Evolutionary conservation across 2,329 filamentous ascomycete genomes (phyloP), one percentile per base, ranked within the genome.

Genomic region (Didymosphaeria variabile): DNA sequence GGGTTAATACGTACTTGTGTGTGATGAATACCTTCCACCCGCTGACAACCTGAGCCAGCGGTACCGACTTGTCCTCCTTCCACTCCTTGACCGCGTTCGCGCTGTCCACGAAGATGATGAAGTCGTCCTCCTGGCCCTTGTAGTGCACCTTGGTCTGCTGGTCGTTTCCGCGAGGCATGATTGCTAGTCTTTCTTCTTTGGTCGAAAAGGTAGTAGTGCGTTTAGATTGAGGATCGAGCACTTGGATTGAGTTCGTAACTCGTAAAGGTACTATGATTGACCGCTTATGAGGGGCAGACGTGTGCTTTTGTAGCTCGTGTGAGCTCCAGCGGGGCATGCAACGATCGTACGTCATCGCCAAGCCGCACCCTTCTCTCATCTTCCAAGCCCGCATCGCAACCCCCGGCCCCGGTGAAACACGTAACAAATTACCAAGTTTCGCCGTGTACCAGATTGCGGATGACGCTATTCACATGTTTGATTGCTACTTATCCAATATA

Each of bases 11-110:
- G 82, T 86, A 97, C 94, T 90, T 91, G 84, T 96, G 91, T 38
- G 93, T 97, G 46, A 91, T 83, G 74, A 97, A 97, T 74, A 99
- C 85, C 85, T 97, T 92, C 85, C 92, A 98, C 8, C 91, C 86
- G 60, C 90, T 92, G 58, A 98, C 86, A 59, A 99, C 94, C 73
- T 97, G 89, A 1, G 91, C 86, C 51, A 98, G 82, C 40, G 95
- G 91, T 32, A 95, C 83, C 32, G 86, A 89, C 76, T 87, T 89
- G 83, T 98, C 94, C 5, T 77, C 82, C 84, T 89, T 88, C 94
- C 94, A 98, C 79, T 94, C 89, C 80, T 91, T 84, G 72, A 92
- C 88, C 52, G 85, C 84, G 62, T 91, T 77, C 17, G 80, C 74
- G 63, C 83, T 85, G 55, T 90, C 88, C 61, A 88, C 83, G 70